These are phyloP conservation scores for Dillenia turbinata DNA, from an alignment of 164 flowering plant genomes.

Conservation along the genomic window DNA sequence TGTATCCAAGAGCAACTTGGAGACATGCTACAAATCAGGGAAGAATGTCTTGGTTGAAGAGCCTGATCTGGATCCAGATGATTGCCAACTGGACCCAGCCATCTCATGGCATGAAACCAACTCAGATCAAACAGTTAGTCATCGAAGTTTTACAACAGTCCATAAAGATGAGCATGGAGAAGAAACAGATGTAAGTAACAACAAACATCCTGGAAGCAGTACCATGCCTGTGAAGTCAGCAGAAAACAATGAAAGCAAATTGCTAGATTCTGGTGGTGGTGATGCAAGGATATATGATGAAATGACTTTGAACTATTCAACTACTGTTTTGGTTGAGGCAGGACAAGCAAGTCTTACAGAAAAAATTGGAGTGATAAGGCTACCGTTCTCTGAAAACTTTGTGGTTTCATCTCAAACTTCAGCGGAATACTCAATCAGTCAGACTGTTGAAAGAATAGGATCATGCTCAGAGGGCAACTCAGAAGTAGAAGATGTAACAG, in stretches of 20 bases:
- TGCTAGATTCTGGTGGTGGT: conserved; percentile 8
- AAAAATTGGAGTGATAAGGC: conserved; percentile 4
- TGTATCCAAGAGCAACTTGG: conserved; percentile 11
- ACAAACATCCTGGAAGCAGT: conserved; percentile 13
- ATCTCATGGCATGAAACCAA: conserved; percentile 14
- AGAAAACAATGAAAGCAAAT: conserved; percentile 7
- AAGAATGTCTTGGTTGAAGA: conserved; percentile 16
- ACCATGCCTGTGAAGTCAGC: conserved; percentile 1
- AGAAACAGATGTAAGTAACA: conserved; percentile 26
- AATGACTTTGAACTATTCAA: neutral
- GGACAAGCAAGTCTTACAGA: conserved; percentile 2
- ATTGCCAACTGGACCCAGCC: neutral
- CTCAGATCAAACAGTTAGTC: conserved; percentile 14
- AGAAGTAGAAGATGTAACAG: conserved; percentile 17
- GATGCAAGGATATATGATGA: conserved; percentile 5
- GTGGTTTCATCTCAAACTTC: conserved; percentile 33
- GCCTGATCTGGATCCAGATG: conserved; percentile 29
- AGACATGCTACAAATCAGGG: conserved; percentile 19
- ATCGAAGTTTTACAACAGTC: conserved; percentile 18
- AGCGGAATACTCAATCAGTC: conserved; percentile 23
- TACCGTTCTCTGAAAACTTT: conserved; percentile 33
- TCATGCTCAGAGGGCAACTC: conserved; percentile 26
- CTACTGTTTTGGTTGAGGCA: neutral
- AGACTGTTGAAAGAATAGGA: conserved; percentile 27
- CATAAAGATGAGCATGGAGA: conserved; percentile 18